Conservation (phyloP, 306 rosid genomes). For the Delonix regia region DNA sequence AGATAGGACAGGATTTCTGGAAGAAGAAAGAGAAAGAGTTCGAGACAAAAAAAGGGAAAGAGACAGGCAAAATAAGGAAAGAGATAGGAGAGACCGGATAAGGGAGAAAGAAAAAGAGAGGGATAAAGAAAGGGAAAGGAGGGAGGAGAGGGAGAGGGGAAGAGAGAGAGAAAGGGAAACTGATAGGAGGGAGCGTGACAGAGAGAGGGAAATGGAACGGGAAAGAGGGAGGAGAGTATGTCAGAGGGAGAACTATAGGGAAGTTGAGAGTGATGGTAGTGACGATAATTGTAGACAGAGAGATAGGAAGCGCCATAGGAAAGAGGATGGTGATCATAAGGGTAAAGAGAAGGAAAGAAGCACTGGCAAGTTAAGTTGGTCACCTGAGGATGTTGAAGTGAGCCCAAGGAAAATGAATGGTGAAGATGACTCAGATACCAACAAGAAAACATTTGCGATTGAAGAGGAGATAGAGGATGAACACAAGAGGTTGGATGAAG, state of each 20-base stretch:
- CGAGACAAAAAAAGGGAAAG: slow-evolving; percentile 42
- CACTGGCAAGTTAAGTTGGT: slow-evolving; percentile 51
- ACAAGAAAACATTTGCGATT: slow-evolving; percentile 48
- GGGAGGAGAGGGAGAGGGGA: slow-evolving; percentile 32
- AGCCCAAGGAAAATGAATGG: slow-evolving; percentile 61
- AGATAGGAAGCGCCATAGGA: slow-evolving; percentile 66
- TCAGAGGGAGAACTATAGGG: slow-evolving; percentile 66
- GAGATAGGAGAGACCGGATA: slow-evolving; percentile 35
- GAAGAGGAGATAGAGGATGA: slow-evolving; percentile 90
- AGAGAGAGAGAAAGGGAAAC: slow-evolving; percentile 54
- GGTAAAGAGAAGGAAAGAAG: slow-evolving; percentile 57
- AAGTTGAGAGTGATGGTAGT: slow-evolving; percentile 60
- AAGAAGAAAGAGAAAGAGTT: slow-evolving; percentile 37
- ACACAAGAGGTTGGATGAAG: slow-evolving; percentile 80
- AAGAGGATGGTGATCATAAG: slow-evolving; percentile 62
- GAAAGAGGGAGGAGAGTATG: slow-evolving; percentile 51
- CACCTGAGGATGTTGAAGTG: slow-evolving; percentile 52
- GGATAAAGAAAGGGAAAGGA: slow-evolving; percentile 43
- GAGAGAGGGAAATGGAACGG: slow-evolving; percentile 22
- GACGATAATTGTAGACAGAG: slow-evolving; percentile 63
- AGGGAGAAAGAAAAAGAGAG: slow-evolving; percentile 32
- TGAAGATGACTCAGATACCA: slow-evolving; percentile 54
- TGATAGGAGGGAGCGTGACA: slow-evolving; percentile 51
- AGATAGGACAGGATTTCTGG: slow-evolving; percentile 17
- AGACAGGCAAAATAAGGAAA: slow-evolving; percentile 36